Conservation (phyloP, 129 eudicot genomes). For the Erigeron canadensis region DNA sequence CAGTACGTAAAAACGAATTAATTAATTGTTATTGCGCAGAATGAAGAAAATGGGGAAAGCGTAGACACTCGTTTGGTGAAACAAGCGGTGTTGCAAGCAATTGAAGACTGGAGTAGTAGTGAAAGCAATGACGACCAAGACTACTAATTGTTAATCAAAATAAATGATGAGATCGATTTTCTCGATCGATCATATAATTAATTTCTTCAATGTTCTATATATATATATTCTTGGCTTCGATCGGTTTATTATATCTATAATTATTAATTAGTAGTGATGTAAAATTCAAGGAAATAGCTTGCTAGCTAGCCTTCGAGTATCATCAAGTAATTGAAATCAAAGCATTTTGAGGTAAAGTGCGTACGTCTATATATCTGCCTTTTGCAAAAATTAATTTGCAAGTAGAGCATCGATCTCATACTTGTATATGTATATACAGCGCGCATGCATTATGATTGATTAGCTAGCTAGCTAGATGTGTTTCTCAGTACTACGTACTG, state of each 20-base stretch:
- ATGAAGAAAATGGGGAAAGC: conserved; percentile 56
- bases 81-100: conserved; percentile 67
- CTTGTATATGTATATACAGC: too few relatives aligned
- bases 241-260: neutral
- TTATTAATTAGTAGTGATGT: conserved; percentile 6
- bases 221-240: conserved; percentile 16
- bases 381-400: too few relatives aligned
- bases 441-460: too few relatives aligned
- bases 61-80: conserved; percentile 60
- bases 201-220: conserved; percentile 1
- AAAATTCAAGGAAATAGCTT: conserved; percentile 30
- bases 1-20: too few relatives aligned
- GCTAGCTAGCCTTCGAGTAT: conserved; percentile 30
- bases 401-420: too few relatives aligned
- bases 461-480: too few relatives aligned
- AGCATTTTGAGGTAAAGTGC: neutral
- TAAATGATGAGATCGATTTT: too few relatives aligned
- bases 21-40: conserved; percentile 42
- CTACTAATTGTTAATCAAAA: too few relatives aligned
- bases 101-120: conserved; percentile 71
- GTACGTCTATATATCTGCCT: too few relatives aligned
- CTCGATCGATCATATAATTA: too few relatives aligned
- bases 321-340: neutral
- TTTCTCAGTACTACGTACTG: too few relatives aligned
- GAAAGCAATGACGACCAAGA: conserved; percentile 42